Percentiles rank a stretch among this genome's conserved stretches.
Evolutionary conservation across 169 alveolate genomes (phyloP).

Genomic region (Cryptosporidium sp.): DNA sequence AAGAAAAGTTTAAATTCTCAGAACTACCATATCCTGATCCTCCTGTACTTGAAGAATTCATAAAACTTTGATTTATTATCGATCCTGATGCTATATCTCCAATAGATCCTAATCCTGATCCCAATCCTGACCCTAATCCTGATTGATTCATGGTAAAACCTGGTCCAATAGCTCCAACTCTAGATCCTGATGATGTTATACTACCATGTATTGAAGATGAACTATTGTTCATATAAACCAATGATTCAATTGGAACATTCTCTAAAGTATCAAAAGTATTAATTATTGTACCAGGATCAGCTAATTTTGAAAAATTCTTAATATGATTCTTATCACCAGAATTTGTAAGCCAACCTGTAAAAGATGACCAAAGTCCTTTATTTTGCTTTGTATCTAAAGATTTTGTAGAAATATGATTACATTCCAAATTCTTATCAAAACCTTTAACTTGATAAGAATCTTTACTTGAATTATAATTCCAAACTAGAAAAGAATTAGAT

Average conservation of each 20-base stretch:
- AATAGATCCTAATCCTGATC: too few relatives aligned
- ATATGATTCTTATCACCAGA: slow-evolving; percentile 28
- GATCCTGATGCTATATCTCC: background rate
- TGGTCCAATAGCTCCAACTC: too few relatives aligned
- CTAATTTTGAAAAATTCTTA: slow-evolving; percentile 26
- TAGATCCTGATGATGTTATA: too few relatives aligned
- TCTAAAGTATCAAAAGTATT: slow-evolving; percentile 19
- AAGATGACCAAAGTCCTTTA: slow-evolving; percentile 69
- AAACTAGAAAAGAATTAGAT: background rate
- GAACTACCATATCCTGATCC: background rate
- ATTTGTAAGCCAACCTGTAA: slow-evolving; percentile 68
- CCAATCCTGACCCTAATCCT: too few relatives aligned
- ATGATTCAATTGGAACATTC: background rate
- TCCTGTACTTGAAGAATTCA: background rate
- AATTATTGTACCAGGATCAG: slow-evolving; percentile 50
- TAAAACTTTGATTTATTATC: too few relatives aligned
- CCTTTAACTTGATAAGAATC: slow-evolving; percentile 55
- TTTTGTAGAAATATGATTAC: slow-evolving; percentile 14
- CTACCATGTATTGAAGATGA: background rate
- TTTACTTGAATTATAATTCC: slow-evolving; percentile 49
- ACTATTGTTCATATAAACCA: background rate
- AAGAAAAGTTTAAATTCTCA: background rate
- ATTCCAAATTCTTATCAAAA: slow-evolving; percentile 67
- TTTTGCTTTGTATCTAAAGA: slow-evolving; percentile 5
- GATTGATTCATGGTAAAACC: too few relatives aligned